phyloP scores from a whole-genome alignment of 2,329 filamentous ascomycete species.

The Pseudocercospora ulei region DNA sequence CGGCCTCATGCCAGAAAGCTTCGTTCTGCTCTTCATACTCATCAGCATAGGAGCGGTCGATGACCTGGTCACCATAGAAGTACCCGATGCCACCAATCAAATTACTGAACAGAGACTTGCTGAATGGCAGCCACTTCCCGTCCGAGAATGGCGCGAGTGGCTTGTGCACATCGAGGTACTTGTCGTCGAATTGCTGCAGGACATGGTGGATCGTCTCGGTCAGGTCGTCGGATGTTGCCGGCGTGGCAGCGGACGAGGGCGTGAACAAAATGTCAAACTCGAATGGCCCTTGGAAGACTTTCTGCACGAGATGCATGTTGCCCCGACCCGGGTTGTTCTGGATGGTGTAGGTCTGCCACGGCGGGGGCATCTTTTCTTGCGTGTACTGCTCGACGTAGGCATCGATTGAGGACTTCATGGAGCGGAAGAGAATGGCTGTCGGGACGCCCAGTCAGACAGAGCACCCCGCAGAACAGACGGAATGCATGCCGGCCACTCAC shows the following conservation, averaged over 20 bases:
- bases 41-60: constrained; percentile 81
- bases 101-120: constrained; percentile 86
- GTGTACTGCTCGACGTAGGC: constrained; percentile 50
- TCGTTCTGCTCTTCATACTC: constrained; percentile 95
- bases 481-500: constrained; percentile 34
- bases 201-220: constrained; percentile 58
- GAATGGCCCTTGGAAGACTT: constrained; percentile 79
- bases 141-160: constrained; percentile 66
- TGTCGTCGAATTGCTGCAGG: constrained; percentile 59
- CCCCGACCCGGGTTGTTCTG: constrained; percentile 57
- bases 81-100: constrained; percentile 89
- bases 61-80: constrained; percentile 78
- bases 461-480: background rate
- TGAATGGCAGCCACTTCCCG: constrained; percentile 66
- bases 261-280: constrained; percentile 89
- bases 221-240: constrained; percentile 48
- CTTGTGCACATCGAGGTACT: constrained; percentile 62
- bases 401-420: constrained; percentile 56
- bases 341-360: constrained; percentile 76
- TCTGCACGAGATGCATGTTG: constrained; percentile 82
- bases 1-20: constrained; percentile 88
- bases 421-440: constrained; percentile 50
- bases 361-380: constrained; percentile 61
- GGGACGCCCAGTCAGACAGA: constrained; percentile 41
- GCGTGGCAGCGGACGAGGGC: constrained; percentile 51